Base-by-base conservation (phyloP, 2,329 filamentous ascomycete species). In the Pyrenophora graminea region DNA sequence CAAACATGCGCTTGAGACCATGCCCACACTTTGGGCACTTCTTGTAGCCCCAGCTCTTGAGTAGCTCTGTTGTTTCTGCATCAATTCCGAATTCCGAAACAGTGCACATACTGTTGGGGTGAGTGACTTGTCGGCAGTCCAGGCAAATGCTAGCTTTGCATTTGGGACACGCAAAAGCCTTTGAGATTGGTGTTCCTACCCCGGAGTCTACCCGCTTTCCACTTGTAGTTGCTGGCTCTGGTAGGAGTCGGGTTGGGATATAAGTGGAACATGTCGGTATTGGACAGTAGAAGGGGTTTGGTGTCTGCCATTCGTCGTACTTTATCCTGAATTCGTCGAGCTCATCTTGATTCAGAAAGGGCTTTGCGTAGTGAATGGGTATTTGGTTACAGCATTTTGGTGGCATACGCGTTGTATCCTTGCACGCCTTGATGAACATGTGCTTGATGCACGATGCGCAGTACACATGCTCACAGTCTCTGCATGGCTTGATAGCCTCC, bases 231-330 rank as follows among this genome's bases (percentile, higher is more conserved):
- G 31, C 37, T 18, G 15, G 45, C 12, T 43, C 54, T 4, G 64
- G 58, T 6, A 72, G 41, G 5, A 69, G 49, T 18, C 64, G 54
- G 9, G 60, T 56, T 4, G 69, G 60, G 5, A 82, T 77, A 58
- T 82, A 82, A 2, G 72, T 63, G 1, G 79, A 81, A 59, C 80
- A 82, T 7, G 64, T 72, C 8, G 74, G 71, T 7, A 76, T 58
- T 3, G 80, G 79, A 51, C 80, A 82, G 57, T 81, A 82, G 6
- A 77, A 59, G 6, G 77, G 77, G 21, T 77, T 67, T 3, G 65
- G 56, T 2, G 78, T 78, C 31, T 66, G 65, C 72, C 76, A 79
- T 59, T 82, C 79, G 39, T 82, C 79, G 45, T 77, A 76, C 51
- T 76, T 80, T 8, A 59, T 55, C 39, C 74, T 63, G 58, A 66